Evolutionary conservation across 73 alveolate species (phyloP).

Genomic region (Stentor coeruleus): DNA sequence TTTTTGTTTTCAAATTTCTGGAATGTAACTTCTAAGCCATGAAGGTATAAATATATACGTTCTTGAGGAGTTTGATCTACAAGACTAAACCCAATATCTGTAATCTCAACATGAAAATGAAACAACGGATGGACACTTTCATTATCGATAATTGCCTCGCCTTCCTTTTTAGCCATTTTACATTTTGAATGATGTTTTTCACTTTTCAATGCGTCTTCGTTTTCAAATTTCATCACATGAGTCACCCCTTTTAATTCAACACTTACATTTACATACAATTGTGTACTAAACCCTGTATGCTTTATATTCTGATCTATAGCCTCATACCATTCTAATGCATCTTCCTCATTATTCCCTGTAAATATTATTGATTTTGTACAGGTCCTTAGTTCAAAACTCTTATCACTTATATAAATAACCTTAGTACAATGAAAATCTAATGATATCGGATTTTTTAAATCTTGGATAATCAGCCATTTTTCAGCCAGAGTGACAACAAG

Average conservation of each 20-base stretch:
- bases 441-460: not conserved
- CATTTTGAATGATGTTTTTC: conserved; percentile 20
- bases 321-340: not conserved
- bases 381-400: not conserved
- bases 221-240: conserved; percentile 11
- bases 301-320: not conserved
- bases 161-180: not conserved
- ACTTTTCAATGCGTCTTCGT: conserved; percentile 8
- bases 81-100: not conserved
- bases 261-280: not conserved
- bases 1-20: not conserved
- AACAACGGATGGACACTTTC: not conserved
- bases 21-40: not conserved
- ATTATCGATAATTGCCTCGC: not conserved
- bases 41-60: not conserved
- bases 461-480: conserved; percentile 13
- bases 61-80: conserved; percentile 16
- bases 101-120: not conserved
- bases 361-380: not conserved
- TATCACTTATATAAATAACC: not conserved
- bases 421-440: not conserved
- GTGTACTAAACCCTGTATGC: not conserved
- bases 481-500: not conserved
- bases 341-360: not conserved
- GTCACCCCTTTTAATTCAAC: conserved; percentile 12